phyloP scores from a whole-genome alignment of 2,329 filamentous ascomycete species.

The Monosporascus sp. region DNA sequence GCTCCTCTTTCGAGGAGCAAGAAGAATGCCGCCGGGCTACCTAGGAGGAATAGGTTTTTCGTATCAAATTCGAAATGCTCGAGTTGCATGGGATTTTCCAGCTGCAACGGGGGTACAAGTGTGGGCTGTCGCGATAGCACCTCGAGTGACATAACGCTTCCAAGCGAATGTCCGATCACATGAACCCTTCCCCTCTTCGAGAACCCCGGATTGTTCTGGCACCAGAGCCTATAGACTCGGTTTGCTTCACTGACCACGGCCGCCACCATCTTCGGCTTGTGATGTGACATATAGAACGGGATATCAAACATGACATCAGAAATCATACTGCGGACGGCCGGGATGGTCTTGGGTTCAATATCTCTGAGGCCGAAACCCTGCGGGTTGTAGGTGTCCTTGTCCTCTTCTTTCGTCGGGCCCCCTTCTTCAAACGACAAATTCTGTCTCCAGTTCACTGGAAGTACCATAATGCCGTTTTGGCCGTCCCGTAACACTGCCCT shows the following conservation, averaged over 20 bases:
- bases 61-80: constrained; percentile 87
- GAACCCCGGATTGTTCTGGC: constrained; percentile 86
- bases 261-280: constrained; percentile 90
- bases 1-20: constrained; percentile 70
- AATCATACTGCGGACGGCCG: constrained; percentile 87
- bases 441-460: constrained; percentile 92
- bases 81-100: constrained; percentile 35
- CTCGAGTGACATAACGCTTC: constrained; percentile 91
- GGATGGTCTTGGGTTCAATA: constrained; percentile 86
- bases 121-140: constrained; percentile 88
- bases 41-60: constrained; percentile 79
- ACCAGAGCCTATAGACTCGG: constrained; percentile 93
- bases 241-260: constrained; percentile 89
- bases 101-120: constrained; percentile 46
- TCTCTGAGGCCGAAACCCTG: constrained; percentile 68
- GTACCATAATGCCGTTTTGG: constrained; percentile 87
- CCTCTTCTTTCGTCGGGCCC: constrained; percentile 51
- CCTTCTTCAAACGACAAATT: constrained; percentile 83
- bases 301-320: constrained; percentile 98
- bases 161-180: constrained; percentile 86
- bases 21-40: constrained; percentile 90
- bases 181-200: constrained; percentile 77
- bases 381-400: constrained; percentile 46
- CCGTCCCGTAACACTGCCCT: constrained; percentile 67
- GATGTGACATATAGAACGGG: constrained; percentile 93